phyloP scores from a whole-genome alignment of 164 flowering plant species.

The Annona cherimola region DNA sequence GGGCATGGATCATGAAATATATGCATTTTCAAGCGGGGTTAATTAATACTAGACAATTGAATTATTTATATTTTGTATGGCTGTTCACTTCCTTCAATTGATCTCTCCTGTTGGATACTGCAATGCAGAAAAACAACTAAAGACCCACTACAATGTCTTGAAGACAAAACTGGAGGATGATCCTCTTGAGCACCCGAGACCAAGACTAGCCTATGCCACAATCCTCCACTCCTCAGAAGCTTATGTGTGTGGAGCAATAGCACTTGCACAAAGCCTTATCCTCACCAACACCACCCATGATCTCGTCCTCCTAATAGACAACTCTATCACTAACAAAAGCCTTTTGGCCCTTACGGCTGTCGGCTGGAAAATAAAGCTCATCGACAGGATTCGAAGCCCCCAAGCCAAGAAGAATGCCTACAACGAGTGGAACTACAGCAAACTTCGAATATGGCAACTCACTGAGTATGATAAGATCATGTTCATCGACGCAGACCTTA shows the following conservation, averaged over 20 bases:
- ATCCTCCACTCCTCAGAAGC: slow-evolving; percentile 74
- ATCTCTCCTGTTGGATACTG: not conserved
- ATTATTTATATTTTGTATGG: no score
- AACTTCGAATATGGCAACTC: slow-evolving; percentile 76
- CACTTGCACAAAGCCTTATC: slow-evolving; percentile 71
- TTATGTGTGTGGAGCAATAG: slow-evolving; percentile 82
- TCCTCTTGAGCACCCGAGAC: slow-evolving; percentile 9
- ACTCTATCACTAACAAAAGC: slow-evolving; percentile 31
- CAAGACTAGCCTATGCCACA: slow-evolving; percentile 71
- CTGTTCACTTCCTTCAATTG: no score
- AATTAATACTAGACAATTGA: no score
- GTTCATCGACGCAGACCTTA: slow-evolving; percentile 71
- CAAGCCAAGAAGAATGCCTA: slow-evolving; percentile 43
- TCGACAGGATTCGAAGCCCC: slow-evolving; percentile 56
- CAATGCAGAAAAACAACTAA: slow-evolving; percentile 23
- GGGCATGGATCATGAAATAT: no score
- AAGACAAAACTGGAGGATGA: not conserved
- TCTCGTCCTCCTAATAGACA: slow-evolving; percentile 67
- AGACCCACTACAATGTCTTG: slow-evolving; percentile 8
- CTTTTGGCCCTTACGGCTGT: slow-evolving; percentile 41
- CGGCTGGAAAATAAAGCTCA: slow-evolving; percentile 69
- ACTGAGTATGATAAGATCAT: slow-evolving; percentile 59
- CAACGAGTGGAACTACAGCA: slow-evolving; percentile 93
- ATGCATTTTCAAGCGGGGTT: no score
- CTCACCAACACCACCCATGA: slow-evolving; percentile 53